Percentiles rank a stretch among this genome's conserved stretches.
These are phyloP conservation scores for Babesia microti DNA, from an alignment of 169 alveolate genomes.

Conservation along the genomic window DNA sequence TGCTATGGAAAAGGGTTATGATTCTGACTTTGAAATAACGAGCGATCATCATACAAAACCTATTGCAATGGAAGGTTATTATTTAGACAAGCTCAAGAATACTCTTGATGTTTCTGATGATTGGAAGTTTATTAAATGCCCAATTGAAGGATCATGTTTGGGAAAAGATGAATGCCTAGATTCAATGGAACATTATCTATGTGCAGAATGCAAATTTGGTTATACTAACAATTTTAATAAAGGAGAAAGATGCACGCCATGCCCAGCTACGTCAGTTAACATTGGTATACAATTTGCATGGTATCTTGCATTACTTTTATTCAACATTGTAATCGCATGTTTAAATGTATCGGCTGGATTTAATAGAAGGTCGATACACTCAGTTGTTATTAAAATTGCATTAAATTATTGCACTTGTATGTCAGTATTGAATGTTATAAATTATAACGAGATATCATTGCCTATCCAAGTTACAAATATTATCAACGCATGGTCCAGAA, in stretches of 20 bases:
- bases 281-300: conserved; percentile 29
- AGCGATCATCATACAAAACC: conserved; percentile 63
- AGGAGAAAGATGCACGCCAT: conserved; percentile 51
- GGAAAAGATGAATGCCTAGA: conserved; percentile 55
- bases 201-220: conserved; percentile 67
- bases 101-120: conserved; percentile 54
- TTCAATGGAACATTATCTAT: conserved; percentile 63
- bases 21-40: conserved; percentile 26
- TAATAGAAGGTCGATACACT: conserved; percentile 71
- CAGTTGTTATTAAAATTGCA: conserved; percentile 56
- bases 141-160: conserved; percentile 63
- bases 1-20: conserved; percentile 8
- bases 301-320: conserved; percentile 46
- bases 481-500: conserved; percentile 7
- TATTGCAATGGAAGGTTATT: conserved; percentile 59
- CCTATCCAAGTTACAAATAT: conserved; percentile 36
- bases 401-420: conserved; percentile 46
- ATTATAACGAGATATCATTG: conserved; percentile 20
- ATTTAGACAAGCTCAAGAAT: conserved; percentile 47
- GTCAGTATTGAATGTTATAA: conserved; percentile 40
- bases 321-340: conserved; percentile 65
- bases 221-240: conserved; percentile 62
- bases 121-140: conserved; percentile 70
- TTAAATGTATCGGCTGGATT: conserved; percentile 72
- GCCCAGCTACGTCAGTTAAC: conserved; percentile 50